These are phyloP conservation scores for Umbelopsis sp. DNA, from an alignment of 192 early-diverging fungal species.

Conservation along the genomic window DNA sequence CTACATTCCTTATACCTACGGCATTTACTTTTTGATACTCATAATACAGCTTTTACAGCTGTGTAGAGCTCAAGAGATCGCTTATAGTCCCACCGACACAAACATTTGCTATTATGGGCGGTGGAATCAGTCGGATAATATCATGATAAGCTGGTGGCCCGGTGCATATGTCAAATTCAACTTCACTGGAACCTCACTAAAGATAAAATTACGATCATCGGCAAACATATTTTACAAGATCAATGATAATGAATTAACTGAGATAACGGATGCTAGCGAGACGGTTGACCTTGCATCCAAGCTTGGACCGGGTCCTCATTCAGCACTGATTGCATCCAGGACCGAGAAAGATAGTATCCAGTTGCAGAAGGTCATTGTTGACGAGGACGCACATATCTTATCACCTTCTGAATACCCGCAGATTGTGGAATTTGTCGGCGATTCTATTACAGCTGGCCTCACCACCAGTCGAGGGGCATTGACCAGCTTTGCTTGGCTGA, in stretches of 20 bases:
- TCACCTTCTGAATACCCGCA: background rate
- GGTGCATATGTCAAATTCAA: conserved; percentile 32
- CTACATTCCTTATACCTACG: background rate
- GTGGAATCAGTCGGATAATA: conserved; percentile 25
- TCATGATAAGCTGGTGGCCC: conserved; percentile 32
- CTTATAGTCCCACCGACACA: background rate
- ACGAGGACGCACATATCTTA: background rate
- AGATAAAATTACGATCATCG: conserved; percentile 13
- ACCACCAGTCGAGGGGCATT: conserved; percentile 20
- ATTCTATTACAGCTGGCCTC: conserved; percentile 24
- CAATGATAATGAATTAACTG: background rate
- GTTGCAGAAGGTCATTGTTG: conserved; percentile 20
- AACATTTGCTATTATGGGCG: conserved; percentile 33
- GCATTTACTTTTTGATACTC: background rate
- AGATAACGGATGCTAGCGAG: background rate
- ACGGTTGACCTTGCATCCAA: background rate
- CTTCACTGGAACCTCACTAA: background rate
- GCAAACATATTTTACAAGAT: conserved; percentile 13
- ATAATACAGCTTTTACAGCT: background rate
- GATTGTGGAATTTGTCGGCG: conserved; percentile 33
- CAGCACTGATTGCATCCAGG: conserved; percentile 15
- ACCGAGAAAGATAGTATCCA: conserved; percentile 16
- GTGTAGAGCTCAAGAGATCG: background rate
- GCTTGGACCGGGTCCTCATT: background rate
- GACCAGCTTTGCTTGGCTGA: conserved; percentile 32